These are phyloP conservation scores for Scenedesmus sp. DNA, from an alignment of 163 green algal genomes.

Conservation along the genomic window DNA sequence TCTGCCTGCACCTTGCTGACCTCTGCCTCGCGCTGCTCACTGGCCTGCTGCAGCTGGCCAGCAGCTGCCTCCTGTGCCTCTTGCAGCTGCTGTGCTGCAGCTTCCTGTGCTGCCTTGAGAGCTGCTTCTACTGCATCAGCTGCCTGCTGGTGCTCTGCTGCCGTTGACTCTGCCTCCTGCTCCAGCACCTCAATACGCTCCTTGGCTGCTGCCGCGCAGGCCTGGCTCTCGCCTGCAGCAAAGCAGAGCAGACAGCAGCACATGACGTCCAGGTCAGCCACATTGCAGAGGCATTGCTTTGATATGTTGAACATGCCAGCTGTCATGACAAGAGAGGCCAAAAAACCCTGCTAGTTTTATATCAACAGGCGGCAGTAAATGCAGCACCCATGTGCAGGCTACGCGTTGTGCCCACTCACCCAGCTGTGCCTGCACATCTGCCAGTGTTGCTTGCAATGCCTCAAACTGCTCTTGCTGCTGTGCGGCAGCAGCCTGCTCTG, in stretches of 20 bases:
- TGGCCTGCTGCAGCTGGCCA: background rate
- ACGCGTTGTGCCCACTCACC: background rate
- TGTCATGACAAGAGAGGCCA: no score
- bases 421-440: constrained; percentile 30
- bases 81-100: constrained; percentile 17
- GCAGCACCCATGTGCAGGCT: background rate
- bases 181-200: constrained; percentile 79
- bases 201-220: constrained; percentile 74
- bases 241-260: constrained; percentile 8
- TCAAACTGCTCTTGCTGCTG: constrained; percentile 13
- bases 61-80: constrained; percentile 46
- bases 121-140: constrained; percentile 41
- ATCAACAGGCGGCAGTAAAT: background rate
- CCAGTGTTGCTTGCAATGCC: constrained; percentile 34
- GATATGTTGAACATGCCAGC: background rate
- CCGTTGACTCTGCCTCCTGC: constrained; percentile 64
- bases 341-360: background rate
- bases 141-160: constrained; percentile 56
- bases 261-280: background rate
- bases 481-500: constrained; percentile 40
- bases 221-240: constrained; percentile 78
- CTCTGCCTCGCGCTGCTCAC: constrained; percentile 18
- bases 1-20: constrained; percentile 31
- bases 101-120: constrained; percentile 18
- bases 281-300: background rate